Conservation (phyloP, 371 early-diverging fungal species). For the Mucor ambiguus region DNA sequence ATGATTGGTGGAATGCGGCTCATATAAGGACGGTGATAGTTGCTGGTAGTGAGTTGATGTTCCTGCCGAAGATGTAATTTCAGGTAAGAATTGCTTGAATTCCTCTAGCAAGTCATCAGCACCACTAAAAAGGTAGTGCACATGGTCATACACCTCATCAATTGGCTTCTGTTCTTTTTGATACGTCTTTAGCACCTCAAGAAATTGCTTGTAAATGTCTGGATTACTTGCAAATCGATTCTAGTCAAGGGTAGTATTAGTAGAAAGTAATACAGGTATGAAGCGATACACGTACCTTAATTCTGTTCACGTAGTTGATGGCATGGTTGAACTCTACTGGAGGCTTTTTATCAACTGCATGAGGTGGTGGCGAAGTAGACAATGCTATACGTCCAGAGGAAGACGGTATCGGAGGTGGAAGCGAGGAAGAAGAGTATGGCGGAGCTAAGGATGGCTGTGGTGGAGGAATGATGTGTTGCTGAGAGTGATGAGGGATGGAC, state of each 20-base stretch:
- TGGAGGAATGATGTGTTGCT: background rate
- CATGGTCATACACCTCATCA: constrained; percentile 89
- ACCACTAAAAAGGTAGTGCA: constrained; percentile 80
- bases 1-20: background rate
- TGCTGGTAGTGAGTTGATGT: background rate
- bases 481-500: background rate
- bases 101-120: constrained; percentile 91
- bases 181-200: constrained; percentile 93
- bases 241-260: constrained; percentile 14
- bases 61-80: constrained; percentile 22
- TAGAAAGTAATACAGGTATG: background rate
- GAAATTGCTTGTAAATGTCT: constrained; percentile 92
- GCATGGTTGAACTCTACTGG: constrained; percentile 96
- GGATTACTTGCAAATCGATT: constrained; percentile 88
- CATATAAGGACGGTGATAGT: background rate
- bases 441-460: background rate
- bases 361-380: background rate
- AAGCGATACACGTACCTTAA: constrained; percentile 54
- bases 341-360: constrained; percentile 13
- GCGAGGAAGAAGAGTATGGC: background rate
- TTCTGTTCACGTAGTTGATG: constrained; percentile 97
- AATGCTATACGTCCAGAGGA: background rate
- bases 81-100: constrained; percentile 96
- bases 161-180: constrained; percentile 92
- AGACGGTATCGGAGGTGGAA: background rate